Base-by-base conservation (phyloP, 805 yeast genomes). In the Hanseniaspora pseudoguilliermondii region DNA sequence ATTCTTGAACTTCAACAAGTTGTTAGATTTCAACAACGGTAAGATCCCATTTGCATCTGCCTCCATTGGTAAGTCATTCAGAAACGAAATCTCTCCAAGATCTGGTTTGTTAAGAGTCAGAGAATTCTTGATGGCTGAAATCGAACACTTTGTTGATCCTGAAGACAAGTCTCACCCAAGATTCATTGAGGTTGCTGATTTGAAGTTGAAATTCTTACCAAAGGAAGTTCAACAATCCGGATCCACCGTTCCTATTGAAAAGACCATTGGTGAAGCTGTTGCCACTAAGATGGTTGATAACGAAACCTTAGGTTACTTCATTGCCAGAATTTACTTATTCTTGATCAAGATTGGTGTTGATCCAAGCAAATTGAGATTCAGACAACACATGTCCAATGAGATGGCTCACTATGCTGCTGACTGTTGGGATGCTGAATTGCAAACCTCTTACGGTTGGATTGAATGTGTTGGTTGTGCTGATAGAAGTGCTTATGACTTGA, bases 381-480 rank as follows among this genome's bases (percentile, higher is more conserved):
- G 99, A 77, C 98, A 93, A 76, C 99, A 93, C 74, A 83, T 93
- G 95, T 78, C 83, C 64, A 93, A 93, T 70, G 99, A 93, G 76
- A 93, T 93, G 99, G 99, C 99, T 20, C 99, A 93, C 72, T 93
- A 93, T 71, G 98, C 98, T 59, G 83, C 95, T 63, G 99, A 93
- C 75, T 93, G 99, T 77, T 93, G 99, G 99, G 99, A 93, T 74
- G 97, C 95, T 61, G 99, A 93, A 76, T 77, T 93, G 65, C 83
- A 86, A 64, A 83, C 96, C 44, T 87, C 96, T 36, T 93, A 88
- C 65, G 99, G 99, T 65, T 93, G 99, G 99, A 86, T 93, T 65
- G 99, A 93, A 76, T 95, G 98, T 82, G 97, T 93, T 69, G 99
- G 99, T 63, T 93, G 97, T 76, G 99, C 99, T 61, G 99, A 93